phyloP scores from a whole-genome alignment of 495 filamentous ascomycete genomes.

The Evernia prunastri region DNA sequence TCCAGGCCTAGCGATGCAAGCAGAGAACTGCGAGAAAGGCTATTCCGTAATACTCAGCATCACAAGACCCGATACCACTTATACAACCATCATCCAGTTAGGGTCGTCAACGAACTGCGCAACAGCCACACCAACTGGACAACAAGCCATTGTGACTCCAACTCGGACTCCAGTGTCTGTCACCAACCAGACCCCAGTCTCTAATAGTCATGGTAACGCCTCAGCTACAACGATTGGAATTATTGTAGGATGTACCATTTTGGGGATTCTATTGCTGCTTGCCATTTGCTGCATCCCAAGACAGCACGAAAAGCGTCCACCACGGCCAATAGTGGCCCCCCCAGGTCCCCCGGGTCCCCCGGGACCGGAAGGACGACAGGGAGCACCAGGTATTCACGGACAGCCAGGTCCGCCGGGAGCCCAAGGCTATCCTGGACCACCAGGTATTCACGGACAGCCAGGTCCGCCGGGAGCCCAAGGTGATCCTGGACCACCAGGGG shows the following conservation, averaged over 20 bases:
- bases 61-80: slow-evolving; percentile 11
- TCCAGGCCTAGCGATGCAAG: slow-evolving; percentile 7
- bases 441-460: not conserved
- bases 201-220: slow-evolving; percentile 4
- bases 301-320: slow-evolving; percentile 4
- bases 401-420: not conserved
- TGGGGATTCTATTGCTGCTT: slow-evolving; percentile 9
- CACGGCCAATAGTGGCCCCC: slow-evolving; percentile 10
- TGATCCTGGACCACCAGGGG: no score
- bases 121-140: not conserved
- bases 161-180: slow-evolving; percentile 7
- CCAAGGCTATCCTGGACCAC: not conserved
- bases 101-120: slow-evolving; percentile 7
- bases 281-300: slow-evolving; percentile 9
- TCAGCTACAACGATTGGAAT: slow-evolving; percentile 15
- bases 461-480: slow-evolving; percentile 9
- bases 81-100: slow-evolving; percentile 11
- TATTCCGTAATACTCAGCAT: slow-evolving; percentile 8
- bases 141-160: not conserved
- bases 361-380: slow-evolving; percentile 3
- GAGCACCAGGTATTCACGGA: no score
- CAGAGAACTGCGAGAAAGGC: slow-evolving; percentile 7
- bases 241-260: slow-evolving; percentile 11
- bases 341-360: slow-evolving; percentile 1
- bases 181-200: slow-evolving; percentile 5